Evolutionary conservation across 805 yeast species (phyloP).

Genomic region (Candida lessepsii): DNA sequence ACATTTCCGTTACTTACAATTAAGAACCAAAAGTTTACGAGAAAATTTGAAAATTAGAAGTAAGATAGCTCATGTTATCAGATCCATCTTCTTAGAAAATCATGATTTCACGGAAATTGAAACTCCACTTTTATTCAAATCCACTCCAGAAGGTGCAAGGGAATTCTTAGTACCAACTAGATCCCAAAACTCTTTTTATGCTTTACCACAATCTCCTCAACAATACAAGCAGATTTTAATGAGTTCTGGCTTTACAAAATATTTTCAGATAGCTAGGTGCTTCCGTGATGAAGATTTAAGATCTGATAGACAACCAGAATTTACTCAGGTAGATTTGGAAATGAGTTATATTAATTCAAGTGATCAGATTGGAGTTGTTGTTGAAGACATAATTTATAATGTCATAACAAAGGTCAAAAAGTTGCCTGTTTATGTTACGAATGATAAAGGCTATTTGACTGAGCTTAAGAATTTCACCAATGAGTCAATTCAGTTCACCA

Average conservation of each 20-base stretch:
- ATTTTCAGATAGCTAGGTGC: constrained; percentile 90
- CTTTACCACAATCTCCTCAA: constrained; percentile 96
- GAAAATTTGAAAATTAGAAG: constrained; percentile 56
- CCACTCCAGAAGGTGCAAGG: constrained; percentile 97
- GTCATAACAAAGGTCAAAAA: constrained; percentile 55
- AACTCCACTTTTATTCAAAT: constrained; percentile 88
- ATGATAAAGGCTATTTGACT: constrained; percentile 26
- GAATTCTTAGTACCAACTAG: constrained; percentile 95
- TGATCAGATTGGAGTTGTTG: constrained; percentile 62
- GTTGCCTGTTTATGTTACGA: constrained; percentile 37
- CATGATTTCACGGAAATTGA: constrained; percentile 76
- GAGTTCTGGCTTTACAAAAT: constrained; percentile 87
- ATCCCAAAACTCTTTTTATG: constrained; percentile 60
- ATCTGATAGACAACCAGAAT: constrained; percentile 95
- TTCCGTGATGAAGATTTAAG: constrained; percentile 95
- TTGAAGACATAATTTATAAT: constrained; percentile 53
- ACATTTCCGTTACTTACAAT: constrained; percentile 76
- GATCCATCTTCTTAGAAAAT: constrained; percentile 37
- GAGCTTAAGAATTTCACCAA: constrained; percentile 15
- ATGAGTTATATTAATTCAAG: constrained; percentile 74
- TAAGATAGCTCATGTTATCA: constrained; percentile 46
- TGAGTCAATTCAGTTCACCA: constrained; percentile 27
- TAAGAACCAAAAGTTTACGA: constrained; percentile 62
- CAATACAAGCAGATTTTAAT: constrained; percentile 93
- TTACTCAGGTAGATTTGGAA: constrained; percentile 95